A percentile compares a stretch with the other conserved stretches of the same genome.
Evolutionary conservation across 1,139 yeast genomes (phyloP).

Genomic region (Blastobotrys arbuscula): DNA sequence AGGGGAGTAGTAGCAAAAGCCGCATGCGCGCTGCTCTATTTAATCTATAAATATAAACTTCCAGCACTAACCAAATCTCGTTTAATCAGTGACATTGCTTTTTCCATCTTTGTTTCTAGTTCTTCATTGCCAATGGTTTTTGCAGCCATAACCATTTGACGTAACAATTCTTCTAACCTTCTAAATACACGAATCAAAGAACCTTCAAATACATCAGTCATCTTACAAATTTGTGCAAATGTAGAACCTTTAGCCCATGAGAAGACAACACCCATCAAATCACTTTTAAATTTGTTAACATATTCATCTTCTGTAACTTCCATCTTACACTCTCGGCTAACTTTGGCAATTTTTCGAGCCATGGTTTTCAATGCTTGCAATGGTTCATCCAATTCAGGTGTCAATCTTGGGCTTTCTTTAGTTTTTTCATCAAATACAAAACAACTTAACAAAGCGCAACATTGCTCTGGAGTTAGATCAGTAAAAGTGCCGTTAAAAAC

Average conservation of each 20-base stretch:
- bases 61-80: constrained; percentile 97
- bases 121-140: constrained; percentile 87
- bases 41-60: constrained; percentile 61
- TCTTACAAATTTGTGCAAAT: constrained; percentile 93
- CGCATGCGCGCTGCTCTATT: too few species aligned
- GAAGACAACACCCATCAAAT: constrained; percentile 92
- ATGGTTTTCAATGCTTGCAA: constrained; percentile 79
- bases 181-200: constrained; percentile 90
- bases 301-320: constrained; percentile 89
- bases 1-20: too few species aligned
- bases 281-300: constrained; percentile 83
- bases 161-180: constrained; percentile 84
- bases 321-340: constrained; percentile 81
- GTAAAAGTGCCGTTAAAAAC: constrained; percentile 93
- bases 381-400: constrained; percentile 87
- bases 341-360: constrained; percentile 85
- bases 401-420: constrained; percentile 77
- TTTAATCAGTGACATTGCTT: constrained; percentile 76
- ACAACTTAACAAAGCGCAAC: constrained; percentile 87
- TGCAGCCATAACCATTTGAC: constrained; percentile 87
- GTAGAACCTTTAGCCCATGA: constrained; percentile 97
- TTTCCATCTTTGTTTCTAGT: constrained; percentile 82
- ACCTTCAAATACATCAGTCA: constrained; percentile 99
- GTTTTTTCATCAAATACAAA: constrained; percentile 97
- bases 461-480: constrained; percentile 79